Evolutionary conservation across 345 rosid genomes (phyloP), one percentile per base, ranked within the genome.

Genomic region (Brassica carinata): DNA sequence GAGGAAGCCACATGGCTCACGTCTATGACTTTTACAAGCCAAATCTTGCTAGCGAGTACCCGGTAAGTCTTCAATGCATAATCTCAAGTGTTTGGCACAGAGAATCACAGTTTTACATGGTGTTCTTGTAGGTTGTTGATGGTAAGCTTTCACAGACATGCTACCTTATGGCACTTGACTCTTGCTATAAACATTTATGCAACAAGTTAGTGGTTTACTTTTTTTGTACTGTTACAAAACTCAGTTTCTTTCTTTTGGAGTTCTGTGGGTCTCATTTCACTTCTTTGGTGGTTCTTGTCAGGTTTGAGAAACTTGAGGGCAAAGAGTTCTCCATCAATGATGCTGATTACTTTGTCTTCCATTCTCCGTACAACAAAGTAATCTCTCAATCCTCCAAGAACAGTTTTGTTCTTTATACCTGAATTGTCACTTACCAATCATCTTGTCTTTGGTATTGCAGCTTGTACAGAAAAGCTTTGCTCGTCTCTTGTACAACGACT

Each of bases 401-500:
- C 15, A 72, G 69, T 61, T 48, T 53, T 72, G 69, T 72, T 76
- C 29, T 6, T 53, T 53, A 18, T 67, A 43, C 19, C 68, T 61
- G 29, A 23, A 18, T 27, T 27, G 15, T 61, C 65, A 61, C 74
- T 81, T 27, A 77, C 77, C 7, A 72, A 68, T 31, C 75, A 76
- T 38, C 71, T 51, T 17, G 38, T 75, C 71, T 75, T 67, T 33
- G 77, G 73, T 77, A 5, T 58, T 83, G 87, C 93, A 96, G 99
- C 99, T 96, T 86, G 99, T 96, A 58, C 99, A 96, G 85, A 96
- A 96, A 86, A 94, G 98, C 82, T 96, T 96, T 87, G 91, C 98
- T 69, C 94, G 99, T 71, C 85, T 96, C 83, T 36, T 91, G 79
- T 96, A 85, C 85, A 86, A 91, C 75, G 99, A 96, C 88, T 91